Percentiles rank a stretch among this genome's conserved stretches.
Evolutionary conservation across 2,329 filamentous ascomycete genomes (phyloP).

Genomic region (Capronia epimyces): DNA sequence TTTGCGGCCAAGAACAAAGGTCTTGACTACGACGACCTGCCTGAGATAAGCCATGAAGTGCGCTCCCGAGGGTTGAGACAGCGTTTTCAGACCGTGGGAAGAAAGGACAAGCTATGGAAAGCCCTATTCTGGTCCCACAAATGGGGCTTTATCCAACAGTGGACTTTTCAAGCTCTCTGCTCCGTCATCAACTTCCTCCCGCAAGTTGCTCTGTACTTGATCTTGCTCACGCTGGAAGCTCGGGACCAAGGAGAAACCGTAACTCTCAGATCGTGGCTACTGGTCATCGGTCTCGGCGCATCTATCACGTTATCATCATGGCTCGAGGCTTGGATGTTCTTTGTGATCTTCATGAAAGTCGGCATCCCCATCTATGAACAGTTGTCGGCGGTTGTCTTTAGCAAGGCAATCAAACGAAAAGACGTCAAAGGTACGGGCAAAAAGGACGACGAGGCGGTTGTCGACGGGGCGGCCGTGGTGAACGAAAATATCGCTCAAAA

Average conservation of each 20-base stretch:
- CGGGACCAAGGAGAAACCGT: constrained; percentile 45
- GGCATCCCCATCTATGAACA: constrained; percentile 64
- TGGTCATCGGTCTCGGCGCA: constrained; percentile 60
- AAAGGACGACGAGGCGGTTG: constrained; percentile 31
- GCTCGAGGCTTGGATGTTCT: constrained; percentile 62
- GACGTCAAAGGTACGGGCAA: constrained; percentile 60
- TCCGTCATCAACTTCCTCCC: constrained; percentile 62
- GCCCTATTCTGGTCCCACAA: constrained; percentile 57
- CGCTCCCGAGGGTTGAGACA: constrained; percentile 50
- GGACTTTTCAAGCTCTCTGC: constrained; percentile 50
- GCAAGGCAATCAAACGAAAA: constrained; percentile 70
- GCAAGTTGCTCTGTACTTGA: constrained; percentile 61
- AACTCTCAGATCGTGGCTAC: constrained; percentile 57
- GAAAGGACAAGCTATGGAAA: constrained; percentile 51
- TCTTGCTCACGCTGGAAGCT: constrained; percentile 60
- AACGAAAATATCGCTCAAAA: constrained; percentile 33
- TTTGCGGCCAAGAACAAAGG: constrained; percentile 54
- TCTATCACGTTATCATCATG: constrained; percentile 53
- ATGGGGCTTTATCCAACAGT: constrained; percentile 53
- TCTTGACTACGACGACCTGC: constrained; percentile 59
- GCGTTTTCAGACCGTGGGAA: constrained; percentile 37
- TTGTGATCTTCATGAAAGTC: constrained; percentile 59
- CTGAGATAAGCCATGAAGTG: constrained; percentile 54
- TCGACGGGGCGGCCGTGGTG: constrained; percentile 30
- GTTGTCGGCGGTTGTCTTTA: constrained; percentile 66